Evolutionary conservation across 2,329 filamentous ascomycete species (phyloP).

Genomic region (Botrytis deweyae): DNA sequence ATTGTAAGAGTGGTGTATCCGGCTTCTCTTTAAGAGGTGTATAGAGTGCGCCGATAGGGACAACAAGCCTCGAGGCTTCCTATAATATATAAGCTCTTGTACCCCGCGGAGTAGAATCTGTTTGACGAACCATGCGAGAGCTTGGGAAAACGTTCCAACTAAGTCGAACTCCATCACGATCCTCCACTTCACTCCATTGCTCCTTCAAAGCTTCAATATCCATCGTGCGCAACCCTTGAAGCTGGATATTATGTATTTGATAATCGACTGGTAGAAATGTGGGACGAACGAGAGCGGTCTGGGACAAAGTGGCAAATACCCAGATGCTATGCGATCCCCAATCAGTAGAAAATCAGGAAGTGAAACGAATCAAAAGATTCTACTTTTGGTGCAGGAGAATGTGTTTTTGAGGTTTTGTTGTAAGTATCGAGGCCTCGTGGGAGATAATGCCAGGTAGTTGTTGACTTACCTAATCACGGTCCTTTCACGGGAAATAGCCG

Average conservation of each 20-base stretch:
- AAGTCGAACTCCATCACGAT: constrained; percentile 89
- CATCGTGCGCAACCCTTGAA: constrained; percentile 29
- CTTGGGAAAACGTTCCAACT: constrained; percentile 99
- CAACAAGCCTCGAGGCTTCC: constrained; percentile 92
- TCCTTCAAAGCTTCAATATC: constrained; percentile 39
- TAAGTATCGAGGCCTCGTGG: not conserved
- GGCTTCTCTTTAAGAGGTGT: constrained; percentile 94
- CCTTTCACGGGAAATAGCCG: constrained; percentile 16
- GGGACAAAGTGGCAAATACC: not conserved
- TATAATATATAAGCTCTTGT: constrained; percentile 44
- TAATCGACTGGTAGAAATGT: not conserved
- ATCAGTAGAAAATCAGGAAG: not conserved
- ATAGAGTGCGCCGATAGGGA: constrained; percentile 94
- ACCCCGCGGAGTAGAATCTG: constrained; percentile 27
- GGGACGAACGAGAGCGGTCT: not conserved
- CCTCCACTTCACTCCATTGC: constrained; percentile 70
- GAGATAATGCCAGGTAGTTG: constrained; percentile 24
- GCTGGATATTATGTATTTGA: not conserved
- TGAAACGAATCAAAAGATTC: not conserved
- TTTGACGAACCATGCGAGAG: constrained; percentile 78
- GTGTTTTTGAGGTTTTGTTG: constrained; percentile 8
- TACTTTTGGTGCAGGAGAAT: not conserved
- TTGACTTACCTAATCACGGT: constrained; percentile 21
- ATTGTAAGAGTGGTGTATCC: constrained; percentile 84
- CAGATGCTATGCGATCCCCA: not conserved